Evolutionary conservation across 2,329 filamentous ascomycete genomes (phyloP).

Genomic region (Pseudocercospora musae): DNA sequence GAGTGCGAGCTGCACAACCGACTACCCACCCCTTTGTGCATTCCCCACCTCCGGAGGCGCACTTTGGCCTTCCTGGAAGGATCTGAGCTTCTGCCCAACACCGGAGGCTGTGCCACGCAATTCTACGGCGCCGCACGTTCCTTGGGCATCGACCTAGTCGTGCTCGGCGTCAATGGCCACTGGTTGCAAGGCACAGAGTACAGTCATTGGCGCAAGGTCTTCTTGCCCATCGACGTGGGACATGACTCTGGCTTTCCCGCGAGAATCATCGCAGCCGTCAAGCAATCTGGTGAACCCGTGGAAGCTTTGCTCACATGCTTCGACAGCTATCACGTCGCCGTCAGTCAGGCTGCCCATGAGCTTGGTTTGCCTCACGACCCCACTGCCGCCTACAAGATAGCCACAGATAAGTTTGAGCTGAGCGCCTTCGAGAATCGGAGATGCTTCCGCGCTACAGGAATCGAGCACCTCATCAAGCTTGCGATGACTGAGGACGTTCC

Average conservation of each 20-base stretch:
- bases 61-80: background rate
- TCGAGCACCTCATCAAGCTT: constrained; percentile 13
- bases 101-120: constrained; percentile 1
- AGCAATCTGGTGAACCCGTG: background rate
- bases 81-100: constrained; percentile 12
- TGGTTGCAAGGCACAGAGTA: constrained; percentile 40
- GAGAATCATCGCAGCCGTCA: background rate
- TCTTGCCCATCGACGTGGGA: background rate
- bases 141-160: constrained; percentile 38
- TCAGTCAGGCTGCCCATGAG: constrained; percentile 34
- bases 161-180: constrained; percentile 39
- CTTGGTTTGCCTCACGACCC: constrained; percentile 36
- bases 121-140: constrained; percentile 31
- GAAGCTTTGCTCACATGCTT: constrained; percentile 40
- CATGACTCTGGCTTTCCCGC: background rate
- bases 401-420: background rate
- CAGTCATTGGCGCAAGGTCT: background rate
- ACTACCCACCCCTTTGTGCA: constrained; percentile 23
- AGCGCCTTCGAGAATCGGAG: background rate
- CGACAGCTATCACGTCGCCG: constrained; percentile 31
- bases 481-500: constrained; percentile 31
- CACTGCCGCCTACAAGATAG: constrained; percentile 22
- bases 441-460: background rate
- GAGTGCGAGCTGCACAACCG: constrained; percentile 21
- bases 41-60: background rate